Evolutionary conservation across 2,329 filamentous ascomycete species (phyloP), one percentile per base, ranked within the genome.

Genomic region (Alternaria sp.): DNA sequence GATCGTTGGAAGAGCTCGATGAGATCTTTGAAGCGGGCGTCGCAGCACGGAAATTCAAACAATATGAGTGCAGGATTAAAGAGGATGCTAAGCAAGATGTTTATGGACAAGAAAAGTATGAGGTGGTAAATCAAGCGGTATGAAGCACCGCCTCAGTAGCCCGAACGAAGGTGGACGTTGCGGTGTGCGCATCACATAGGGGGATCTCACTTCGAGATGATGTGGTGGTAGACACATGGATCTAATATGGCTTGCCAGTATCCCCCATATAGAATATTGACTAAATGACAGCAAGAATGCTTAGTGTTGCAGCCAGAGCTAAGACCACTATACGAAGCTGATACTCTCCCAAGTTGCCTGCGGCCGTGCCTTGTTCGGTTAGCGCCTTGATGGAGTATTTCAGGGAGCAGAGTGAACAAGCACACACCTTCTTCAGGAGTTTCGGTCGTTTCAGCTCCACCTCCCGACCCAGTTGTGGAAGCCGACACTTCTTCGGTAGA

Each of bases 1-100:
- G 70, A 12, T 67, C 65, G 6, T 44, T 74, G 1, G 73, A 75
- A 50, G 72, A 75, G 50, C 54, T 75, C 0, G 73, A 74, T 53
- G 70, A 75, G 53, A 67, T 74, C 16, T 75, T 76, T 34, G 68
- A 71, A 36, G 67, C 65, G 2, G 60, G 64, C 4, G 57, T 71
- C n/a, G 25, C 60, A 1, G 72, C 72, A 28, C 41, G 68, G 10
- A 67, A 66, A 22, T 74, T 74, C 57, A 65, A 56, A 30, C 36
- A 56, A 40, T 72, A 73, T 40, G 27, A 69, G 48, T 72, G 68
- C 28, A 61, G 57, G 34, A 73, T 73, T 16, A 63, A 71, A 4
- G 58, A 73, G 25, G 64, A 71, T 11, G 67, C 65, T 8, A 70
- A 60, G 50, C 43, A 64, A 1, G 68, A 70, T 44, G 61, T 70